A percentile compares a stretch with the other conserved stretches of the same genome.
Evolutionary conservation across 192 early-diverging fungal species (phyloP).

Genomic region (Diversispora epigaea): DNA sequence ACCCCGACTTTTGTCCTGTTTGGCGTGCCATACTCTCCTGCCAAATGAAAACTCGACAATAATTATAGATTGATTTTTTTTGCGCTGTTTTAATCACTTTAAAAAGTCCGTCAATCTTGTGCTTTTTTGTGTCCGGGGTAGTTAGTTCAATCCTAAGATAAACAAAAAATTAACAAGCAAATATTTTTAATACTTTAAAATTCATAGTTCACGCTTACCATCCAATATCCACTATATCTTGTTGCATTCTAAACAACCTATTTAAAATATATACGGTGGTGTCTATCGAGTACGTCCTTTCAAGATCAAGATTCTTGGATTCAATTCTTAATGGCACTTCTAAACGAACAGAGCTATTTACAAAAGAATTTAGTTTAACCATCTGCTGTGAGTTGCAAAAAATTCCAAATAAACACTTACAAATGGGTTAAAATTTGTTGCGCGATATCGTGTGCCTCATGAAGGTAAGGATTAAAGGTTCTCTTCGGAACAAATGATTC

Average conservation of each 20-base stretch:
- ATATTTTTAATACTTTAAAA: background rate
- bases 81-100: slow-evolving; percentile 22
- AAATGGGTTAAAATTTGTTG: slow-evolving; percentile 23
- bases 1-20: too few species aligned
- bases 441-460: slow-evolving; percentile 16
- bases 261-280: slow-evolving; percentile 21
- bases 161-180: slow-evolving; percentile 19
- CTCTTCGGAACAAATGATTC: slow-evolving; percentile 30
- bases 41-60: slow-evolving; percentile 11
- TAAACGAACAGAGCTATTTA: slow-evolving; percentile 7
- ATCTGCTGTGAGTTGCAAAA: background rate
- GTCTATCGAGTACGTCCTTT: slow-evolving; percentile 7
- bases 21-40: too few species aligned
- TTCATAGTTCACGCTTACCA: slow-evolving; percentile 9
- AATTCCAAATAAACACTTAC: slow-evolving; percentile 10
- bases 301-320: background rate
- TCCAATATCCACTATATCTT: slow-evolving; percentile 24
- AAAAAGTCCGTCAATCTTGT: slow-evolving; percentile 21
- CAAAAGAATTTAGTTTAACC: background rate
- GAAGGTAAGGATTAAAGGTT: background rate
- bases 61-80: slow-evolving; percentile 23
- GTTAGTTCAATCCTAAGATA: slow-evolving; percentile 17
- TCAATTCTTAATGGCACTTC: slow-evolving; percentile 14
- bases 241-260: slow-evolving; percentile 22
- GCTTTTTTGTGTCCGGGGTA: slow-evolving; percentile 16